Evolutionary conservation across 257 asterid genomes (phyloP), one percentile per base, ranked within the genome.

Genomic region (Solanum piurae): DNA sequence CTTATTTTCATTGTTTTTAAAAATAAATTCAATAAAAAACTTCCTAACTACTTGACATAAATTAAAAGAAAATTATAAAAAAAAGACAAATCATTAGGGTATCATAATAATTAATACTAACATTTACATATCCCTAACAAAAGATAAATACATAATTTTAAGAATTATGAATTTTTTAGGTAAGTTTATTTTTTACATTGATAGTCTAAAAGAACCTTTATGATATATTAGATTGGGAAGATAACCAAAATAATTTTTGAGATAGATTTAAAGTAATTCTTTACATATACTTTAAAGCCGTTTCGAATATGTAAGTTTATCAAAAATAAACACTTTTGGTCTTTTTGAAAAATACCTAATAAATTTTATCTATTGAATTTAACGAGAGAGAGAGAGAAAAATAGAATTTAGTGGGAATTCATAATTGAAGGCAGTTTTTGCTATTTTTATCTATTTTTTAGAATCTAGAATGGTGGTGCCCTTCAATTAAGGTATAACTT

Each of bases 41-140:
- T 79, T 89, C 88, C 88, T 87, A 77, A 60, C 92, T 91, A 89
- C 94, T 92, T 93, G 92, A 89, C 87, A 86, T 79, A 75, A 29
- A 16, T 12, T 55, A 6, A 49, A 27, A 29, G 52, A 12, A 16
- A 64, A 76, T 14, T 14, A 2, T 2, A 13, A 5, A 88, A 73
- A 75, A 88, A 42, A 79, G 84, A 27, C 7, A 42, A 79, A 79
- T 79, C 38, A 25, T 79, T 79, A 7, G 83, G 83, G 84, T 8
- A 27, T 44, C 84, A 27, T 25, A 79, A 44, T 79, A 7, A 42
- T 42, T 40, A n/a, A n/a, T 77, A 11, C 7, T 34, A 75, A 42
- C 18, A 75, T 42, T 38, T n/a, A 77, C 62, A 42, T 3, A 13
- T 77, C 62, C 12, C 37, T 44, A 40, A 13, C 23, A 42, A 40